Evolutionary conservation across 108 stramenopile genomes (phyloP), one percentile per base, ranked within the genome.

Genomic region (Cyclotella choctawhatcheeana): DNA sequence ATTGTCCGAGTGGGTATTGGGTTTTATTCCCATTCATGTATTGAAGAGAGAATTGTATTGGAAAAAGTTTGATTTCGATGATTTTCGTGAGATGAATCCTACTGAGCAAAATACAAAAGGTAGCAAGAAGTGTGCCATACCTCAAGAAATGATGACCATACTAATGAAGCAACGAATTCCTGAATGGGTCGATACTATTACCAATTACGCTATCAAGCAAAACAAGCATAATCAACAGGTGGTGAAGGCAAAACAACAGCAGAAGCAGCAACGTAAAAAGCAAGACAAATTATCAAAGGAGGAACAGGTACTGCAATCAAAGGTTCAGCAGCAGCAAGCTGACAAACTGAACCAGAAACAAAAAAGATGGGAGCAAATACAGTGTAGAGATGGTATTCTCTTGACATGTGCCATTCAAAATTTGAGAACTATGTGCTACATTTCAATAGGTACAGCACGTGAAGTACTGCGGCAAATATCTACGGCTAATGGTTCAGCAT

Each of bases 81-180:
- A n/a, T n/a, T n/a, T n/a, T n/a, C n/a, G n/a, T n/a, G n/a, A n/a
- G n/a, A n/a, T n/a, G n/a, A 27, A 31, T 45, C 13, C 2, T 45
- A 52, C 29, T 43, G 16, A 24, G 29, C 21, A 52, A 24, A 47
- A 51, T 35, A 43, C 3, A 33, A 22, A 30, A 34, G n/a, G 64
- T 22, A 71, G n/a, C n/a, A n/a, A 35, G 17, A 78, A 63, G 50
- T 73, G 76, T 34, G 22, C 69, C 10, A 52, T 71, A 21, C 63
- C 69, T 18, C 69, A 66, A 12, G 66, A 71, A 48, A 74, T 89
- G 24, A 59, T 92, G 69, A 52, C 85, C 26, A 59, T 67, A 4
- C 40, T 92, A 21, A 68, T 89, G 60, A 88, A 87, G 33, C 59
- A 77, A 13, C 79, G 84, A 43, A 64, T 93, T 25, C 62, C 79